Evolutionary conservation across 2,329 filamentous ascomycete genomes (phyloP).

Genomic region (Bipolaris victoriae): DNA sequence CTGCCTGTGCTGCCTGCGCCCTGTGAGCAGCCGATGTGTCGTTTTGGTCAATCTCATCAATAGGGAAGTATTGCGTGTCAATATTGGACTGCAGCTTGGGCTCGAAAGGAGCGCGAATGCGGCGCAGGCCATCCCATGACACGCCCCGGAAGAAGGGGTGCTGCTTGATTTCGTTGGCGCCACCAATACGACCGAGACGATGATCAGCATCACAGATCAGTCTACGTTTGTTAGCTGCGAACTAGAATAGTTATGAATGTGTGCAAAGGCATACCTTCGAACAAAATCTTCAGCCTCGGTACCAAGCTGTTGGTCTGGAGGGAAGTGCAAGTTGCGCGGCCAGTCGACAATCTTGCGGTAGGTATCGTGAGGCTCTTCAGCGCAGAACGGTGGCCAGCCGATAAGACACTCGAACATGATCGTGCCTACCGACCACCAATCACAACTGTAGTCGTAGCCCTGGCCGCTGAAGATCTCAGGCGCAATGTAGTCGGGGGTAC

Average conservation of each 20-base stretch:
- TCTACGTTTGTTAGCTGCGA: conserved; percentile 55
- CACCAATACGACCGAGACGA: conserved; percentile 80
- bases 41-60: conserved; percentile 96
- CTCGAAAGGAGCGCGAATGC: conserved; percentile 94
- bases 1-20: conserved; percentile 76
- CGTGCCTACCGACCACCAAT: conserved; percentile 98
- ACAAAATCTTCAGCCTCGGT: conserved; percentile 91
- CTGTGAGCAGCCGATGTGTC: conserved; percentile 88
- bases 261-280: conserved; percentile 68
- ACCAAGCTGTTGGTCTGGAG: conserved; percentile 88
- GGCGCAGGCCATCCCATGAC: conserved; percentile 88
- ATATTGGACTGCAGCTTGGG: conserved; percentile 90
- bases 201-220: conserved; percentile 94
- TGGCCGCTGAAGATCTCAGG: conserved; percentile 97
- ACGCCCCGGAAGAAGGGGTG: conserved; percentile 98
- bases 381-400: conserved; percentile 98
- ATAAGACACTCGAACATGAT: conserved; percentile 99
- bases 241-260: background rate
- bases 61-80: conserved; percentile 98
- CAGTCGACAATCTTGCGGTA: conserved; percentile 99
- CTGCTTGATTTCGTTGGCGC: conserved; percentile 88
- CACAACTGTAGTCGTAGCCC: conserved; percentile 94
- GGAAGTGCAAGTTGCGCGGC: conserved; percentile 94
- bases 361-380: conserved; percentile 95
- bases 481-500: conserved; percentile 97